Evolutionary conservation across 306 rosid genomes (phyloP).

Genomic region (Dryas octopetala): DNA sequence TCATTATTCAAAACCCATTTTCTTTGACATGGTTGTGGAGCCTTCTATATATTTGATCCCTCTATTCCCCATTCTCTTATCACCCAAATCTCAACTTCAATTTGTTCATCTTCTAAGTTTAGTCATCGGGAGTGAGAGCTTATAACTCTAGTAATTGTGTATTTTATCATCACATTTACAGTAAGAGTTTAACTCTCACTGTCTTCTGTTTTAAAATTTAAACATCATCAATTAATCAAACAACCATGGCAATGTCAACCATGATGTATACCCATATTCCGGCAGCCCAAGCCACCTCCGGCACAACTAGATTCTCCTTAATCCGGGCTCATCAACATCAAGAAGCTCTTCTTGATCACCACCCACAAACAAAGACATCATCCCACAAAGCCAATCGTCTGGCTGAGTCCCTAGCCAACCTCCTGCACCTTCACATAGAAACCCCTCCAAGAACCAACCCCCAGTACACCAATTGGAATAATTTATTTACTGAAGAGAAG

Average conservation of each 20-base stretch:
- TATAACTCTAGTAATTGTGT: background rate
- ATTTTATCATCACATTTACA: background rate
- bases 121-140: background rate
- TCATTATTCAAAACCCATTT: background rate
- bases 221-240: background rate
- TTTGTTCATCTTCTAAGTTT: background rate
- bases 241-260: conserved; percentile 35
- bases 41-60: background rate
- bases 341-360: conserved; percentile 22
- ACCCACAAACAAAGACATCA: conserved; percentile 25
- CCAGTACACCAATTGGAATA: conserved; percentile 9
- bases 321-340: conserved; percentile 31
- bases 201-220: background rate
- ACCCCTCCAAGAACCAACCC: conserved; percentile 23
- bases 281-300: conserved; percentile 5
- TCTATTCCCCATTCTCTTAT: background rate
- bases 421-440: conserved; percentile 46
- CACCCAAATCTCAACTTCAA: background rate
- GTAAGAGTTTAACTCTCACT: background rate
- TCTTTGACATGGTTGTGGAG: too few relatives aligned
- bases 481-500: conserved; percentile 23
- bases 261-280: conserved; percentile 22
- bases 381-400: conserved; percentile 27
- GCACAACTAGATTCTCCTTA: background rate
- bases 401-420: conserved; percentile 49